Base-by-base conservation (phyloP, 495 filamentous ascomycete genomes). In the Pseudomonodictys pantanalensis region DNA sequence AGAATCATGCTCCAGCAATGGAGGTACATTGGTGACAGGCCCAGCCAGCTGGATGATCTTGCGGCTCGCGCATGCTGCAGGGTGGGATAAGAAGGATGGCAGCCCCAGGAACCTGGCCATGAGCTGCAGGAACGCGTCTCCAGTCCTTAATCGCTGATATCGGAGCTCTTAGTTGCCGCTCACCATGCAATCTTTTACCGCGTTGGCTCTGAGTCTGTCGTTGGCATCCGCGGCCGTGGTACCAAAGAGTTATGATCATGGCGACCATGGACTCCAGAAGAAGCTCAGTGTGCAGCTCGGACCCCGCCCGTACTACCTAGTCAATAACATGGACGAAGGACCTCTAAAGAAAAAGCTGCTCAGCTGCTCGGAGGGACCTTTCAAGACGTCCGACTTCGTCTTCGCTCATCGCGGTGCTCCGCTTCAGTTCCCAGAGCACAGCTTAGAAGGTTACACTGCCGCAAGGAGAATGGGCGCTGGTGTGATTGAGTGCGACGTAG, bases 351-450 rank as follows among this genome's bases (percentile, higher is more conserved):
- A 70, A 12, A 75, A 79, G 68, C 74, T 86, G 24, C 69, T 76
- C 10, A 73, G 76, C 0, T 86, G 83, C 71, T 69, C 71, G 5
- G 79, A 84, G 46, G 66, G 68, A 9, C 72, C 74, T 11, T 73
- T 76, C 56, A 67, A 59, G 12, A 69, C 71, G 5, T 75, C 77
- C 18, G 67, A 69, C 29, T 84, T 80, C 62, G 75, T 73, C 67
- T 81, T 85, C 66, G 77, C 75, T 18, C 83, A 86, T 54, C 81
- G 83, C 20, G 83, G 83, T 32, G 83, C 75, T 2, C 77, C 80
- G 10, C 70, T 86, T 23, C 79, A 83, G 57, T 81, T 86, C 56
- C 83, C 83, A n/a, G 83, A 85, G 71, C 76, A 85, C 62, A 82
- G 78, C 11, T 55, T 68, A 12, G 75, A 82, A 69, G 76, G 75